These are phyloP conservation scores for Nothopassalora personata DNA, from an alignment of 2,329 filamentous ascomycete species.

Conservation along the genomic window DNA sequence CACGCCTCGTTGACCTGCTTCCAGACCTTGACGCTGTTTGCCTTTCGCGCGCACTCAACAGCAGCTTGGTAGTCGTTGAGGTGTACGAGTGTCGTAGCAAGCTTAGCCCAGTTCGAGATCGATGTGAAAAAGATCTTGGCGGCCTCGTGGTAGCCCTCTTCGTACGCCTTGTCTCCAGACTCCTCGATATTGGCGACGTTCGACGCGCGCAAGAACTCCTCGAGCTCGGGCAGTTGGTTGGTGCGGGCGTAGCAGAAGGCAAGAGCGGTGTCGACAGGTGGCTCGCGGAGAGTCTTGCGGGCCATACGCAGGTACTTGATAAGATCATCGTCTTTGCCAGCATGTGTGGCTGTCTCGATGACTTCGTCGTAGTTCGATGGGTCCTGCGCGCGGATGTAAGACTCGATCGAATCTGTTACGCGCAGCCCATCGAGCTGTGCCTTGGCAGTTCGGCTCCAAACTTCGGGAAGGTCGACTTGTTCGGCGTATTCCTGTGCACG, in stretches of 20 bases:
- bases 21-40: conserved; percentile 99
- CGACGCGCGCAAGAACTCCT: conserved; percentile 88
- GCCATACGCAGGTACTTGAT: conserved; percentile 97
- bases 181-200: conserved; percentile 96
- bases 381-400: conserved; percentile 92
- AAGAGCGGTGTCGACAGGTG: conserved; percentile 85
- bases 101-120: conserved; percentile 99
- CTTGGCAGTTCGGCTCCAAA: conserved; percentile 98
- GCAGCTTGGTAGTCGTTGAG: conserved; percentile 95
- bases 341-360: conserved; percentile 89
- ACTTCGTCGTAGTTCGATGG: conserved; percentile 92
- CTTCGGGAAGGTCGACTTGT: conserved; percentile 85
- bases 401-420: conserved; percentile 86
- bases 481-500: conserved; percentile 94
- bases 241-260: conserved; percentile 91
- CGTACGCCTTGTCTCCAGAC: conserved; percentile 96
- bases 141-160: conserved; percentile 88
- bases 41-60: conserved; percentile 95
- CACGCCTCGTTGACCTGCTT: conserved; percentile 97
- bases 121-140: conserved; percentile 98
- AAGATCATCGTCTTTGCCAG: conserved; percentile 95
- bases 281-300: conserved; percentile 90
- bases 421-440: conserved; percentile 94
- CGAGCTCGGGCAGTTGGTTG: conserved; percentile 84
- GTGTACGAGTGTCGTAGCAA: conserved; percentile 95